phyloP scores from a whole-genome alignment of 495 filamentous ascomycete species.

The Astrothelium subdiscretum region DNA sequence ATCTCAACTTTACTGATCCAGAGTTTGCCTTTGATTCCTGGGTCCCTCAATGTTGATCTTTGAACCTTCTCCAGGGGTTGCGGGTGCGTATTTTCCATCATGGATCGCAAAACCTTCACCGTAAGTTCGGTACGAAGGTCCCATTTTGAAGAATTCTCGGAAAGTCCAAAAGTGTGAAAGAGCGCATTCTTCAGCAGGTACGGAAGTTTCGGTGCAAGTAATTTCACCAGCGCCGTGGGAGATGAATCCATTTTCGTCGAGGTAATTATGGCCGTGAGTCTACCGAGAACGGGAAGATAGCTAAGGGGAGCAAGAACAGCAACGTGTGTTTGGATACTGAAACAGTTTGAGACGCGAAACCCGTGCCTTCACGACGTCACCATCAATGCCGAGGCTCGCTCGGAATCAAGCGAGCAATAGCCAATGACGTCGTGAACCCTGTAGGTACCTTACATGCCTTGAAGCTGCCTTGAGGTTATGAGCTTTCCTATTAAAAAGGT shows the following conservation, averaged over 20 bases:
- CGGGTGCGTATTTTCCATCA: conserved; percentile 36
- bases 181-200: conserved; percentile 55
- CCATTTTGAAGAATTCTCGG: conserved; percentile 58
- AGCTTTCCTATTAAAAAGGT: no score
- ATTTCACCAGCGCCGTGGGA: conserved; percentile 11
- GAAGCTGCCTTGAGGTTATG: no score
- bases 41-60: conserved; percentile 45
- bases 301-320: no score
- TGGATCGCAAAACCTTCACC: conserved; percentile 55
- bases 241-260: not conserved
- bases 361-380: not conserved
- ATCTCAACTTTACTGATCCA: conserved; percentile 65
- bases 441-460: not conserved
- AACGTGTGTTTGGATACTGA: not conserved
- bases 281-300: no score
- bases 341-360: not conserved
- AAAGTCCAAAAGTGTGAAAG: conserved; percentile 52
- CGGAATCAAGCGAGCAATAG: not conserved
- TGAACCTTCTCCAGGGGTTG: conserved; percentile 51
- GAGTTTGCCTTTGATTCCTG: conserved; percentile 62
- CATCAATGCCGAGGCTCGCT: not conserved
- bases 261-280: no score
- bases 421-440: not conserved
- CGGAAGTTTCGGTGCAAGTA: conserved; percentile 42
- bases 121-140: conserved; percentile 68